Percentiles rank a stretch among this genome's conserved stretches.
Conservation (phyloP, 495 filamentous ascomycete species). For the Saxophila tyrrhenica region DNA sequence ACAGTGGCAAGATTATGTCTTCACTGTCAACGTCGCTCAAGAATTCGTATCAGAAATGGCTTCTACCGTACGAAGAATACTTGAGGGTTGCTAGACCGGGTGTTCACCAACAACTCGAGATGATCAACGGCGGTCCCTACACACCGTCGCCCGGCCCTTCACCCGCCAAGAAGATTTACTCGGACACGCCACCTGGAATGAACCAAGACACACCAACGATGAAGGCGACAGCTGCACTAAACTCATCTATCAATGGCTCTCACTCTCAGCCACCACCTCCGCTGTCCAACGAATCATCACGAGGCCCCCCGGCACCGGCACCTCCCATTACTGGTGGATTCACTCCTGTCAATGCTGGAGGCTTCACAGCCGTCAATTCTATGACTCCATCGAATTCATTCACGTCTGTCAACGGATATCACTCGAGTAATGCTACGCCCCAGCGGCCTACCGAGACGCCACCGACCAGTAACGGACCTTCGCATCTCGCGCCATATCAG, state of each 20-base stretch:
- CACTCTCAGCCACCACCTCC: slow-evolving; percentile 43
- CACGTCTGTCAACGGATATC: slow-evolving; percentile 12
- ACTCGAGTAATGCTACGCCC: slow-evolving; percentile 23
- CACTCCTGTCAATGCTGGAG: slow-evolving; percentile 40
- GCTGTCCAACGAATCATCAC: slow-evolving; percentile 39
- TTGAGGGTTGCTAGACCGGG: slow-evolving; percentile 83
- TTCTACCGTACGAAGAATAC: slow-evolving; percentile 95
- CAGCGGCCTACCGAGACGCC: slow-evolving; percentile 42
- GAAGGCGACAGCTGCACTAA: slow-evolving; percentile 54
- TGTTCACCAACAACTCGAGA: slow-evolving; percentile 90
- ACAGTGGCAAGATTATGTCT: slow-evolving; percentile 99
- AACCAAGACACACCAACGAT: slow-evolving; percentile 60
- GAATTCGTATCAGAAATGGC: slow-evolving; percentile 94
- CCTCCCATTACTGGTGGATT: slow-evolving; percentile 57
- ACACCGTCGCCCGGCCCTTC: slow-evolving; percentile 85
- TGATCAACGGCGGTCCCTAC: slow-evolving; percentile 84
- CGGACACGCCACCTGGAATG: slow-evolving; percentile 51
- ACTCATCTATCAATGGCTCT: slow-evolving; percentile 49
- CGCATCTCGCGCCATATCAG: slow-evolving; percentile 10
- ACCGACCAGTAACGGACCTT: slow-evolving; percentile 20
- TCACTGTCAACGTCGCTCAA: slow-evolving; percentile 98
- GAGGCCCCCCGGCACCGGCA: slow-evolving; percentile 29
- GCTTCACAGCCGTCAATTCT: slow-evolving; percentile 70
- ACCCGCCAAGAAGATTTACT: slow-evolving; percentile 66
- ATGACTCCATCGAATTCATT: slow-evolving; percentile 10